phyloP scores from a whole-genome alignment of 441 rosid species.

The Erysimum pusillum region DNA sequence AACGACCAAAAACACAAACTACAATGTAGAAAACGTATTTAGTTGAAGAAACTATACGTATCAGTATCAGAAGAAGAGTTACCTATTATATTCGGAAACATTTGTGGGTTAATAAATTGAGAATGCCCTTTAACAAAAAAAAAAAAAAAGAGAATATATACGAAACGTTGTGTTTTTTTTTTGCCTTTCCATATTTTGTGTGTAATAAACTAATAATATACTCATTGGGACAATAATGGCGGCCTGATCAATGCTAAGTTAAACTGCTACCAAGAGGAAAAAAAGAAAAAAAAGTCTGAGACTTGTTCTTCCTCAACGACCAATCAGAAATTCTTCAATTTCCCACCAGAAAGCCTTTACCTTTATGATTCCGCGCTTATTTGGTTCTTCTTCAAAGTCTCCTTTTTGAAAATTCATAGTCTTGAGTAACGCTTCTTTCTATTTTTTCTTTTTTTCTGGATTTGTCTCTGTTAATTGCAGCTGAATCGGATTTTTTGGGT shows the following conservation, averaged over 20 bases:
- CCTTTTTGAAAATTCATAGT: constrained; percentile 21
- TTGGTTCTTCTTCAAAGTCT: neutral
- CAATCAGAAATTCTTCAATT: constrained; percentile 17
- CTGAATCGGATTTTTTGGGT: constrained; percentile 10
- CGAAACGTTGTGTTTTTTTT: neutral
- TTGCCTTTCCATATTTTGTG: neutral
- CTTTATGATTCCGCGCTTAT: constrained; percentile 27
- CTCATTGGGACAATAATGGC: constrained; percentile 35
- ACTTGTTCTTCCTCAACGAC: constrained; percentile 37
- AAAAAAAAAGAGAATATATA: no score
- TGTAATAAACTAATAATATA: neutral
- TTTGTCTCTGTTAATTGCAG: constrained; percentile 6
- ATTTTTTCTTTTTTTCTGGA: no score
- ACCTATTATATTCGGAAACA: no score
- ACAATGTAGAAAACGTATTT: constrained; percentile 15
- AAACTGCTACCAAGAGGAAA: constrained; percentile 23
- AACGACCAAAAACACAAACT: neutral
- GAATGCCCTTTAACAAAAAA: no score
- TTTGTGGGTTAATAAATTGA: neutral
- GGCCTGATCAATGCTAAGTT: constrained; percentile 31
- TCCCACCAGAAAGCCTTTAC: constrained; percentile 9
- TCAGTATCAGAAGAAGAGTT: no score
- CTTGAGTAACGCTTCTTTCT: neutral
- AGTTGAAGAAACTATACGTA: neutral
- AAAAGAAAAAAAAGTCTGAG: constrained; percentile 15